phyloP scores from a whole-genome alignment of 768 basidiomycete species.

The Piloderma croceum region DNA sequence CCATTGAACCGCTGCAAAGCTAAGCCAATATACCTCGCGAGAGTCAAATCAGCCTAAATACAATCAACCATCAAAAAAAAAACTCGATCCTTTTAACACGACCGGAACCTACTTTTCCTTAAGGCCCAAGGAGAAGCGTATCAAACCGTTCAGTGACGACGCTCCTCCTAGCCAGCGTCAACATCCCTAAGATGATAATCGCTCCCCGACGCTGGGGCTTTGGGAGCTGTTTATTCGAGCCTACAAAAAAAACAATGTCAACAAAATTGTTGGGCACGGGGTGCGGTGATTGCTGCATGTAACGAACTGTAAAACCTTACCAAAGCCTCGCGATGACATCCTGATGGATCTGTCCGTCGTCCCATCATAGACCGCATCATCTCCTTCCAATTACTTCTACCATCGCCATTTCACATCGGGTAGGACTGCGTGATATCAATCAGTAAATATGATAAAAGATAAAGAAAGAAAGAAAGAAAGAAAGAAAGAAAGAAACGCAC shows the following conservation, averaged over 20 bases:
- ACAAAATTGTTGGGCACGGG: neutral
- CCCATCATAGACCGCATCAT: conserved; percentile 97
- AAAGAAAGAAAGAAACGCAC: conserved; percentile 33
- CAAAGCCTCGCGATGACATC: conserved; percentile 90
- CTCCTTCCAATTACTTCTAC: conserved; percentile 53
- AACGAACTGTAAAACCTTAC: conserved; percentile 67
- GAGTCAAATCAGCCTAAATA: conserved; percentile 72
- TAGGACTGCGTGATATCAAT: neutral
- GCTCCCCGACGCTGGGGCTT: conserved; percentile 84
- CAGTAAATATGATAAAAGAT: neutral
- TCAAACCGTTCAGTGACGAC: conserved; percentile 83
- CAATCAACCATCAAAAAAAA: neutral
- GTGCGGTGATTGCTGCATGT: conserved; percentile 63
- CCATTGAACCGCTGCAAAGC: conserved; percentile 90
- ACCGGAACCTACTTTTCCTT: conserved; percentile 82
- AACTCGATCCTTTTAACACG: conserved; percentile 66
- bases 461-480: neutral
- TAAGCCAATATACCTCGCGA: conserved; percentile 91
- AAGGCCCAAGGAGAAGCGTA: conserved; percentile 45
- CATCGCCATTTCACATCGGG: neutral
- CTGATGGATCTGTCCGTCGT: conserved; percentile 71
- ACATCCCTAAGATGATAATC: conserved; percentile 95
- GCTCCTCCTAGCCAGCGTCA: conserved; percentile 76
- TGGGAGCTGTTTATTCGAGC: conserved; percentile 68
- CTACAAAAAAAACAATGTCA: conserved; percentile 37